Base-by-base conservation (phyloP, 108 stramenopile species). In the Pseudonitzschia pungens region DNA sequence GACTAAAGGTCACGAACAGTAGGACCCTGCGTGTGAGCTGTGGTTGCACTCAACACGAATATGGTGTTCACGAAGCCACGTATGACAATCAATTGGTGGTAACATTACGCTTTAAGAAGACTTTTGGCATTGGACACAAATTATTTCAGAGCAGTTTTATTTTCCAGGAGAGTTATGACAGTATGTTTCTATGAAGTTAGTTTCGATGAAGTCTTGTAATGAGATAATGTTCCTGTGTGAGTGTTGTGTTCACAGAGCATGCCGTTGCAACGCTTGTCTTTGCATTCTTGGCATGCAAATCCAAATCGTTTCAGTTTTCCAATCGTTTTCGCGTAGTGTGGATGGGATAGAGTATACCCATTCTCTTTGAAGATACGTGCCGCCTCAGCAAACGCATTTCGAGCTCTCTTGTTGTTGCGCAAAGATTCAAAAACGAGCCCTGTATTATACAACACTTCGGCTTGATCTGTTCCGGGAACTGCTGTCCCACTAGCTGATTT, bases 371-470 rank as follows among this genome's bases (percentile, higher is more conserved):
- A 87, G 68, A 87, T 75, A 15, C 72, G 58, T 10, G 76, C 73
- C 31, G 83, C 76, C 59, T 87, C 83, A 10, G 72, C 14, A 55
- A 80, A 84, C n/a, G 86, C 81, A 53, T 84, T 78, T 7, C 51
- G 41, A 6, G 83, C 83, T 54, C 76, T 52, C 21, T 82, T 62
- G 44, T 71, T 79, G 65, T 87, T 78, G 14, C 79, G 64, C 12
- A 74, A 42, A 18, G 78, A 41, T 50, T 84, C 78, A 60, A 84
- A 82, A 12, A 82, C 86, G 33, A 87, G 71, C 18, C 83, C 86
- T 2, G 78, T 79, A 58, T 84, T 82, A 59, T 73, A 82, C 16
- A 84, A 69, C 12, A 79, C 83, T 72, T 84, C 83, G 11, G 81
- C 86, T 53, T 75, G 82, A 16, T 77, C 79, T 7, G 78, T 74